Evolutionary conservation across 2,329 filamentous ascomycete genomes (phyloP).

Genomic region (Colletotrichum ledebouriae): DNA sequence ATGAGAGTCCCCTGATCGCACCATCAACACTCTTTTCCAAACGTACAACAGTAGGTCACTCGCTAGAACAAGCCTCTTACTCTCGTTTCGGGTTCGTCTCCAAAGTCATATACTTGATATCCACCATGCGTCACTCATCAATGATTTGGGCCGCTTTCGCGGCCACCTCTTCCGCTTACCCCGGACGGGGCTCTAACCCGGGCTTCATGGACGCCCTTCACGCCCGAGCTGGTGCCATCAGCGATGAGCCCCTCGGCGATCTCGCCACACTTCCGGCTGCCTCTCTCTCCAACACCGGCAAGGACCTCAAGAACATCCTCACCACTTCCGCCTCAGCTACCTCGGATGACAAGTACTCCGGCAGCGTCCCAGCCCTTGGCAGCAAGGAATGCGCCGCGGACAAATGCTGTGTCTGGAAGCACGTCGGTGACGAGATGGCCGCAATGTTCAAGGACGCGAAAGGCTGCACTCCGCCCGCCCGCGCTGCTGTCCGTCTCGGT

Average conservation of each 20-base stretch:
- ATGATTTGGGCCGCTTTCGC: slow-evolving; percentile 30
- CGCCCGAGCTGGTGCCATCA: slow-evolving; percentile 18
- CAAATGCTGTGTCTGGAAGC: slow-evolving; percentile 61
- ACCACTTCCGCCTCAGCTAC: slow-evolving; percentile 38
- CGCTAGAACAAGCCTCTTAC: slow-evolving; percentile 7
- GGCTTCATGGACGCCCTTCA: neutral
- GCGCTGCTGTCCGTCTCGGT: slow-evolving; percentile 60
- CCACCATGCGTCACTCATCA: slow-evolving; percentile 7
- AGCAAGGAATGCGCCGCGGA: slow-evolving; percentile 50
- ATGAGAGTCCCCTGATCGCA: neutral
- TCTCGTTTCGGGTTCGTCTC: slow-evolving; percentile 4
- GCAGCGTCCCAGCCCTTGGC: slow-evolving; percentile 45
- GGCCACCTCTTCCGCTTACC: slow-evolving; percentile 21
- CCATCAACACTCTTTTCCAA: neutral
- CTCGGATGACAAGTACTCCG: slow-evolving; percentile 35
- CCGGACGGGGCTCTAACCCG: neutral
- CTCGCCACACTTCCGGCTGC: slow-evolving; percentile 49
- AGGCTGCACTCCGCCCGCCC: slow-evolving; percentile 59
- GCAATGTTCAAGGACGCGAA: slow-evolving; percentile 52
- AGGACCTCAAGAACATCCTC: slow-evolving; percentile 55
- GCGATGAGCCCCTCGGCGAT: slow-evolving; percentile 53
- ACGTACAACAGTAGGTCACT: slow-evolving; percentile 7
- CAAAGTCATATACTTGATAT: too few relatives aligned
- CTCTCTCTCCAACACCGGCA: slow-evolving; percentile 51
- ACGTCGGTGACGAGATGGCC: slow-evolving; percentile 56